Evolutionary conservation across 129 eudicot species (phyloP).

Genomic region (Centaurea solstitialis): DNA sequence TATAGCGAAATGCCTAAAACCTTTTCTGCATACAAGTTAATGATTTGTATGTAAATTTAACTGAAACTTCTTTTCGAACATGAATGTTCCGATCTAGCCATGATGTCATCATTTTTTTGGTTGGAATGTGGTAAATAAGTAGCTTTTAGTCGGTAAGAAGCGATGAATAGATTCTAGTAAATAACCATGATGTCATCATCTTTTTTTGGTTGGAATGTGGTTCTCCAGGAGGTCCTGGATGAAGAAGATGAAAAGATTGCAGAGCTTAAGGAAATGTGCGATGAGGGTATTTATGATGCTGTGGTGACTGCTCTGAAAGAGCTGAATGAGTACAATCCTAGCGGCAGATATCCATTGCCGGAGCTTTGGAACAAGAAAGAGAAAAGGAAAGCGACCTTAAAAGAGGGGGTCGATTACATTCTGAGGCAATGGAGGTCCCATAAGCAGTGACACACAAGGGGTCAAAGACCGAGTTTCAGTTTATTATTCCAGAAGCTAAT

Average conservation of each 20-base stretch:
- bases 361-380: conserved; percentile 39
- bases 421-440: not conserved
- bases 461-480: too few relatives aligned
- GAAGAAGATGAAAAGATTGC: conserved; percentile 29
- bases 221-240: conserved; percentile 28
- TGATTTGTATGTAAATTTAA: too few relatives aligned
- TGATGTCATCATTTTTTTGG: too few relatives aligned
- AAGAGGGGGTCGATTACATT: conserved; percentile 35
- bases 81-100: too few relatives aligned
- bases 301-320: conserved; percentile 33
- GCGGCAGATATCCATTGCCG: conserved; percentile 37
- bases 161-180: not conserved
- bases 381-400: conserved; percentile 31
- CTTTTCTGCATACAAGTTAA: too few relatives aligned
- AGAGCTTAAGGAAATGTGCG: conserved; percentile 28
- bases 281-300: conserved; percentile 30
- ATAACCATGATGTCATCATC: not conserved
- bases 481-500: too few relatives aligned
- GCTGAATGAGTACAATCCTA: conserved; percentile 41
- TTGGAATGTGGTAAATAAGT: too few relatives aligned
- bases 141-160: too few relatives aligned
- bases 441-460: too few relatives aligned
- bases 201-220: not conserved
- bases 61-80: too few relatives aligned
- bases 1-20: too few relatives aligned